Conservation (phyloP, 108 stramenopile genomes). For the Mediolabrus comicus region DNA sequence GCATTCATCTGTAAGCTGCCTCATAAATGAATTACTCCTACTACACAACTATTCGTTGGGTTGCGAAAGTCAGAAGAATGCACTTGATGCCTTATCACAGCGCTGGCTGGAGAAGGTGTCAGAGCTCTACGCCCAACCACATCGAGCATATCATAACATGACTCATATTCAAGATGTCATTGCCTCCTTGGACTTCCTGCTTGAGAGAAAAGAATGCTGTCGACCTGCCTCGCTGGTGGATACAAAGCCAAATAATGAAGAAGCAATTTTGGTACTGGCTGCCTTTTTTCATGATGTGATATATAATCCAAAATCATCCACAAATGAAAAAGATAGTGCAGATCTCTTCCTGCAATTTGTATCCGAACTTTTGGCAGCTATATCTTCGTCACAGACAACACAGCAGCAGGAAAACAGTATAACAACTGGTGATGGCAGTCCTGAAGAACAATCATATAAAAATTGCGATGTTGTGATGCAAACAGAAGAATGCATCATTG, state of each 20-base stretch:
- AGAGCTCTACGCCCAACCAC: constrained; percentile 48
- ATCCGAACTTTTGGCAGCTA: constrained; percentile 8
- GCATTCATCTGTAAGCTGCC: constrained; percentile 8
- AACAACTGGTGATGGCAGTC: background rate
- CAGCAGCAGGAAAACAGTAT: background rate
- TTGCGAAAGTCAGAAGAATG: background rate
- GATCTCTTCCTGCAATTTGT: constrained; percentile 65
- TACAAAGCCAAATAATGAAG: background rate
- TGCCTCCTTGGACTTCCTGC: constrained; percentile 45
- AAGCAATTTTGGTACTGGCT: constrained; percentile 44
- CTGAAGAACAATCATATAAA: constrained; percentile 1
- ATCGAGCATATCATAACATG: constrained; percentile 76
- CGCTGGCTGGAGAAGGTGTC: constrained; percentile 60
- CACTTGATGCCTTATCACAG: constrained; percentile 9
- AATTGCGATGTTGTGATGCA: constrained; percentile 13
- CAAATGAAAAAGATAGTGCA: constrained; percentile 79
- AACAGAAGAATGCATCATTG: constrained; percentile 46
- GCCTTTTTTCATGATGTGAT: constrained; percentile 88
- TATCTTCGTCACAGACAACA: background rate
- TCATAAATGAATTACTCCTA: constrained; percentile 1
- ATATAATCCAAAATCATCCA: constrained; percentile 69
- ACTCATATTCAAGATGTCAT: constrained; percentile 78
- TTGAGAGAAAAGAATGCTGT: background rate
- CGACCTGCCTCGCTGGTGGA: background rate
- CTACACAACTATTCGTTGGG: background rate